Base-by-base conservation (phyloP, 2,329 filamentous ascomycete species). In the Leptographium procerum region DNA sequence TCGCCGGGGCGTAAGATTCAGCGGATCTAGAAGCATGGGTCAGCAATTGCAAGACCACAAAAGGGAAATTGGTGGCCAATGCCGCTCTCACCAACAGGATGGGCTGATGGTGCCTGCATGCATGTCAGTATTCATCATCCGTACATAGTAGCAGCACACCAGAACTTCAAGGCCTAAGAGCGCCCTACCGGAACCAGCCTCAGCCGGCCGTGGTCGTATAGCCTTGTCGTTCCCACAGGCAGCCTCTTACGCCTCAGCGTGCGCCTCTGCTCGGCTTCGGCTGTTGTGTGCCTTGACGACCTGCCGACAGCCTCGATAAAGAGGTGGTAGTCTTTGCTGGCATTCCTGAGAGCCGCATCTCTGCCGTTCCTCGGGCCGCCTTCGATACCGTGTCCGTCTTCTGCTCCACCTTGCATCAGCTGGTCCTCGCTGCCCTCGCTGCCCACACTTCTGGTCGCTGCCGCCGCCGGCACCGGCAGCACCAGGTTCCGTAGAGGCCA, bases 1-100 rank as follows among this genome's bases (percentile, higher is more conserved):
- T 36, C 68, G 62, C 67, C 68, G 68, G 14, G 61, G 52, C 3
- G 67, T 65, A 13, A 70, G 61, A 55, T 70, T 69, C 28, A 70
- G 58, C 6, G 69, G 69, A 60, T 70, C 40, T 43, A 19, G 40
- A 43, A 8, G 16, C 40, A n/a, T 19, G 40, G 40, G 40, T 43
- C 40, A 43, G 40, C 40, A 43, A 19, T 16, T 5, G 40, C 19
- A 19, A n/a, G 19, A 8, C 19, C 40, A 19, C 19, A n/a, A 43
- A 43, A 8, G 40, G 13, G 10, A 7, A 4, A 19, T n/a, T 22
- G 5, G 7, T 3, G 24, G 26, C 16, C 43, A 52, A 3, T 16
- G 19, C 7, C 19, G 28, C 24, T 47, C 34, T 47, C 34, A 61
- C 60, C 60, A 40, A 55, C 52, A 4, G 63, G 61, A 57, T 63